phyloP scores from a whole-genome alignment of 371 early-diverging fungal species.

The Apophysomyces trapeziformis region DNA sequence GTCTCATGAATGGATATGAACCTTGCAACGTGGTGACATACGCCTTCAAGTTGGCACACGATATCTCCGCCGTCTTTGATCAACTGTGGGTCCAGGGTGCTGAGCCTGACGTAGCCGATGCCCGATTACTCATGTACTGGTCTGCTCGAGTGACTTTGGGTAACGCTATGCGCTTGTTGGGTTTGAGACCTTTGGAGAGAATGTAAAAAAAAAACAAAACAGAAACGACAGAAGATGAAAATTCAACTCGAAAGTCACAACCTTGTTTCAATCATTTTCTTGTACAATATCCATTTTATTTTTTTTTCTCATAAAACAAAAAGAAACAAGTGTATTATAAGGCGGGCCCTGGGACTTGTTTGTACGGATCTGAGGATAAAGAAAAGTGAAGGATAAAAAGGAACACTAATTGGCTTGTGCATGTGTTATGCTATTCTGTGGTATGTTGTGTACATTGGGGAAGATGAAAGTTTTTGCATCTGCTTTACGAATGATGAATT shows the following conservation, averaged over 20 bases:
- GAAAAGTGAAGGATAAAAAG: too few relatives aligned
- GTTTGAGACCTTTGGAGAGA: constrained; percentile 79
- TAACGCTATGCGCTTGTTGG: constrained; percentile 82
- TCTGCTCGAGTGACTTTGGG: constrained; percentile 83
- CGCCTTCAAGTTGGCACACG: constrained; percentile 86
- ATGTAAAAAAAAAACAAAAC: constrained; percentile 68
- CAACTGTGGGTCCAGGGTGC: constrained; percentile 84
- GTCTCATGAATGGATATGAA: constrained; percentile 73
- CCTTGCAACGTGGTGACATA: constrained; percentile 95
- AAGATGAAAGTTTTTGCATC: neutral
- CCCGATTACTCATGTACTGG: constrained; percentile 78
- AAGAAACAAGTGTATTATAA: constrained; percentile 3
- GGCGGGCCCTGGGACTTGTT: neutral
- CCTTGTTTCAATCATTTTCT: constrained; percentile 2
- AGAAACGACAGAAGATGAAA: neutral
- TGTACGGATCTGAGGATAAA: neutral
- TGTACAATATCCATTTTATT: constrained; percentile 4
- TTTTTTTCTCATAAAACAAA: neutral
- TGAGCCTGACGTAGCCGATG: constrained; percentile 78
- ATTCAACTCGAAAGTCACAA: neutral
- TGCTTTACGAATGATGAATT: neutral
- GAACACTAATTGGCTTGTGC: too few relatives aligned
- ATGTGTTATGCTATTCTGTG: neutral
- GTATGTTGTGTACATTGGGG: constrained; percentile 9
- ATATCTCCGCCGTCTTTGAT: constrained; percentile 86